These are phyloP conservation scores for Cucurbita pepo DNA, from an alignment of 306 rosid species.

Conservation along the genomic window DNA sequence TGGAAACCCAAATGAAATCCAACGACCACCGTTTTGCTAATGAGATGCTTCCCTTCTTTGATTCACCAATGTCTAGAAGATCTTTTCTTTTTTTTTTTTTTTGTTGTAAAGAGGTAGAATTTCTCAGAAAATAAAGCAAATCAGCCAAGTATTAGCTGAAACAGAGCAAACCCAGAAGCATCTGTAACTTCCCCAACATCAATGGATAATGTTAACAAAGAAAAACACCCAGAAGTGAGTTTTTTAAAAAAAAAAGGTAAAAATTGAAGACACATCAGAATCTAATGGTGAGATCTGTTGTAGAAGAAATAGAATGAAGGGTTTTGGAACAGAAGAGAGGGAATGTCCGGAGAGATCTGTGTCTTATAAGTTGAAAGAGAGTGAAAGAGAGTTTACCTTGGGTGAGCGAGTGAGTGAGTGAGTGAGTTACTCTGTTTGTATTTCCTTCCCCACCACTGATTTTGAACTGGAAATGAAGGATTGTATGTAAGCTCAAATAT, in stretches of 20 bases:
- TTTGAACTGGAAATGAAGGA: not conserved
- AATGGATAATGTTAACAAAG: not conserved
- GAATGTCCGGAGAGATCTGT: not conserved
- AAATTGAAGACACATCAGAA: not conserved
- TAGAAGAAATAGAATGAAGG: not conserved
- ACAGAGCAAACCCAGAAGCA: not conserved
- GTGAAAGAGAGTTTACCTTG: not conserved
- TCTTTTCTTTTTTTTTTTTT: not conserved
- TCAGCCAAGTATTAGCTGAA: not conserved
- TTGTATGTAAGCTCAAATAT: not conserved
- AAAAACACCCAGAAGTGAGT: not conserved
- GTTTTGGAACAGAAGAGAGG: not conserved
- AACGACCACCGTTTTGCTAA: not conserved
- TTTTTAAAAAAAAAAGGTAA: not conserved
- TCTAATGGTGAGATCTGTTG: slow-evolving; percentile 1
- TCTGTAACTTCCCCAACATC: not conserved
- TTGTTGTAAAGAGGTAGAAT: not conserved
- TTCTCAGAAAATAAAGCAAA: not conserved
- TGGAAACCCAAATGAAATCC: not conserved
- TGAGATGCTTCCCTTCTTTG: not conserved
- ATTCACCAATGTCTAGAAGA: not conserved
- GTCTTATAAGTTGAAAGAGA: too few species aligned
- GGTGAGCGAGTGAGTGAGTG: not conserved
- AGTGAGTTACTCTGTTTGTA: not conserved
- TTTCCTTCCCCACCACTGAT: not conserved